Conservation (phyloP, 331 rosid genomes). For the Stylosanthes scabra region DNA sequence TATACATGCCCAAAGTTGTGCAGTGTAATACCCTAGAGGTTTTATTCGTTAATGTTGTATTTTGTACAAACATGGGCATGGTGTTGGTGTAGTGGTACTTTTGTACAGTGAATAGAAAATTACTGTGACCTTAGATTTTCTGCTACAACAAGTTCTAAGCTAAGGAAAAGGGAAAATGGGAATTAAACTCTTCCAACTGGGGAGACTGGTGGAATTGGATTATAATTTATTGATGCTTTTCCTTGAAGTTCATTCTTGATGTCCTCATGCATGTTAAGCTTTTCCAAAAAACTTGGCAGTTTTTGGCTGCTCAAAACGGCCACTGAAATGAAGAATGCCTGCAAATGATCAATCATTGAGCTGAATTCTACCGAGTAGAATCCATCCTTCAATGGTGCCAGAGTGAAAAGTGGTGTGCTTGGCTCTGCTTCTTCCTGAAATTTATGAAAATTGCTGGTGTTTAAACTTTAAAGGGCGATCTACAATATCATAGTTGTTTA, state of each 20-base stretch:
- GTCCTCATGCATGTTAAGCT: constrained; percentile 42
- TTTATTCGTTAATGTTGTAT: constrained; percentile 42
- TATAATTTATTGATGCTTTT: constrained; percentile 55
- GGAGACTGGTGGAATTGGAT: constrained; percentile 82
- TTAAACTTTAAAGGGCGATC: constrained; percentile 7
- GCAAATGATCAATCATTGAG: constrained; percentile 73
- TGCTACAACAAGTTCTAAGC: constrained; percentile 4
- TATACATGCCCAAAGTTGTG: neutral
- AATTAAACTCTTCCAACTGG: constrained; percentile 86
- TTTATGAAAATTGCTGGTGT: constrained; percentile 19
- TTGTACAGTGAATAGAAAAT: constrained; percentile 38
- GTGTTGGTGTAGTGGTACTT: constrained; percentile 30
- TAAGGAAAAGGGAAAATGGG: constrained; percentile 10
- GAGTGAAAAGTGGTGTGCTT: constrained; percentile 59
- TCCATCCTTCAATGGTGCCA: constrained; percentile 75
- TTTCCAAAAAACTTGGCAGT: constrained; percentile 45
- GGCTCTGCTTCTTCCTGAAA: constrained; percentile 69
- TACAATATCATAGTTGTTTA: neutral
- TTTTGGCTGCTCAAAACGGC: constrained; percentile 59
- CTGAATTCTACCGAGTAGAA: constrained; percentile 68
- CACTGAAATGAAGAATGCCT: constrained; percentile 84
- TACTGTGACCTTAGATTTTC: constrained; percentile 36
- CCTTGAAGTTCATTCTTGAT: constrained; percentile 36
- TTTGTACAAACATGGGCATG: constrained; percentile 44
- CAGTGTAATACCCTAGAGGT: constrained; percentile 6